These are phyloP conservation scores for Trichoderma oligosporum DNA, from an alignment of 2,329 filamentous ascomycete species.

Conservation along the genomic window DNA sequence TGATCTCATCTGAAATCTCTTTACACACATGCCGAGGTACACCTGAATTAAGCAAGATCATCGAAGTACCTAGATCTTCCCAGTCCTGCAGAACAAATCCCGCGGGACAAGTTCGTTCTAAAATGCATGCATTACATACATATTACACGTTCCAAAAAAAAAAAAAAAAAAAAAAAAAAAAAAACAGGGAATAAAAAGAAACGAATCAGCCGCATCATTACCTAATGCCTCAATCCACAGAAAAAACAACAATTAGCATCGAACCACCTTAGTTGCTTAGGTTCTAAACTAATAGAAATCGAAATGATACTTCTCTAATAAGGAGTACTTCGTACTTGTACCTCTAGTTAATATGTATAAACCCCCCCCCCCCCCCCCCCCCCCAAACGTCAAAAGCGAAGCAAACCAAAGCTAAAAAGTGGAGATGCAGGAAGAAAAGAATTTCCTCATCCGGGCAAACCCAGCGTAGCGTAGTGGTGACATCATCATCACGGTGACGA, in stretches of 20 bases:
- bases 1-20: not conserved
- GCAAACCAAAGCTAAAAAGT: no score
- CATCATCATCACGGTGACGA: conserved; percentile 19
- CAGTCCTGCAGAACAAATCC: not conserved
- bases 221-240: not conserved
- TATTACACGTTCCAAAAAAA: not conserved
- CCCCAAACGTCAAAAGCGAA: no score
- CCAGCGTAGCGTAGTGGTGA: conserved; percentile 15
- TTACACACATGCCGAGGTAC: conserved; percentile 2
- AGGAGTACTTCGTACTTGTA: no score
- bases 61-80: not conserved
- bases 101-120: not conserved
- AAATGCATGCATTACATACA: conserved; percentile 15
- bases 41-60: not conserved
- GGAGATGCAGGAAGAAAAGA: conserved; percentile 10
- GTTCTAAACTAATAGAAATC: no score
- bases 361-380: no score
- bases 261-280: no score
- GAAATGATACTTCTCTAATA: no score
- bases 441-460: conserved; percentile 14
- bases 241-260: not conserved
- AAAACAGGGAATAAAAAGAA: not conserved
- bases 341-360: no score
- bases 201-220: not conserved
- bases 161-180: not conserved